Percentiles rank a stretch among this genome's conserved stretches.
Conservation (phyloP, 257 asterid genomes). For the Solanum infundibuliforme region DNA sequence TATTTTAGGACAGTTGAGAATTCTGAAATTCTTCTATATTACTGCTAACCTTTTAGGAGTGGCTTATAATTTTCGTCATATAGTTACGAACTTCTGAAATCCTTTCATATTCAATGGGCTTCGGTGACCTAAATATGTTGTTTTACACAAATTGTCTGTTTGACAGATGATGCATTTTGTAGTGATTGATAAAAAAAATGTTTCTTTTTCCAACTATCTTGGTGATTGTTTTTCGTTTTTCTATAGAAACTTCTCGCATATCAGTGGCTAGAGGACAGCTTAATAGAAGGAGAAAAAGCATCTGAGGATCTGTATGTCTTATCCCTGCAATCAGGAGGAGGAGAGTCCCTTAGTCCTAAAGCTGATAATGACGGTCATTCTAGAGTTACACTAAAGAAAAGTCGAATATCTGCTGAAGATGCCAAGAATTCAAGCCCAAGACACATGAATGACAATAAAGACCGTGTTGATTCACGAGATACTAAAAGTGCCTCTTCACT, state of each 20-base stretch:
- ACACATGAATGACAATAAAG: constrained; percentile 6
- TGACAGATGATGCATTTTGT: neutral
- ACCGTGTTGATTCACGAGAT: constrained; percentile 15
- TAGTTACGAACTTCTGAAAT: neutral
- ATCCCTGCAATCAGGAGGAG: constrained; percentile 18
- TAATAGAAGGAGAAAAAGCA: constrained; percentile 56
- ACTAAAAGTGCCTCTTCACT: constrained; percentile 28
- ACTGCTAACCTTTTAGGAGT: neutral
- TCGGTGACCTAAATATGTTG: neutral
- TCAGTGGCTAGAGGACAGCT: constrained; percentile 89
- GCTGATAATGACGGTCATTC: constrained; percentile 12
- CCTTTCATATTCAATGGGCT: neutral
- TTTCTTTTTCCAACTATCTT: neutral
- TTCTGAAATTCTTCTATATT: neutral
- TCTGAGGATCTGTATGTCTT: constrained; percentile 50
- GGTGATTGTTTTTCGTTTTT: neutral
- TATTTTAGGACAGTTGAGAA: neutral
- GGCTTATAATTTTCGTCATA: neutral
- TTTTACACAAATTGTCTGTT: neutral
- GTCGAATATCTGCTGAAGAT: constrained; percentile 31
- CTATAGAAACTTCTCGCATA: constrained; percentile 53
- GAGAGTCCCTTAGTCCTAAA: constrained; percentile 9
- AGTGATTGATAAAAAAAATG: neutral
- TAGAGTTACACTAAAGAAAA: constrained; percentile 31
- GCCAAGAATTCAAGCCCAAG: constrained; percentile 16